A percentile compares a stretch with the other conserved stretches of the same genome.
Evolutionary conservation across 257 asterid species (phyloP).

Genomic region (Catharanthus roseus): DNA sequence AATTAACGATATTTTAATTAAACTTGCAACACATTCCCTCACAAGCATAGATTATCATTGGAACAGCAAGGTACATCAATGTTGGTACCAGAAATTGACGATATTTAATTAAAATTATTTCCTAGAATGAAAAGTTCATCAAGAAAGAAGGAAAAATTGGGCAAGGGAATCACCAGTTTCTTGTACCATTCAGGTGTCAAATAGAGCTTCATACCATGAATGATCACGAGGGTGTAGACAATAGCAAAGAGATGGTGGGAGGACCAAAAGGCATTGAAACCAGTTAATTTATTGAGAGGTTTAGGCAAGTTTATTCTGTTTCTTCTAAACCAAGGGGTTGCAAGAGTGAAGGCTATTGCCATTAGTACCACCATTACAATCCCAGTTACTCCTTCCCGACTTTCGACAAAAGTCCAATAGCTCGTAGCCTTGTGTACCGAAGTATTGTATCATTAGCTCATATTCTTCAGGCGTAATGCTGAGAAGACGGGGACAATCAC

Average conservation of each 20-base stretch:
- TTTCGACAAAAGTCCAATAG: slow-evolving; percentile 61
- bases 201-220: slow-evolving; percentile 76
- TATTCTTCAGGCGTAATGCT: slow-evolving; percentile 36
- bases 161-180: slow-evolving; percentile 47
- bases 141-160: background rate
- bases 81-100: slow-evolving; percentile 34
- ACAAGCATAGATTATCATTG: too few relatives aligned
- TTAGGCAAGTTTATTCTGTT: slow-evolving; percentile 43
- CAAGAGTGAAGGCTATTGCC: slow-evolving; percentile 82
- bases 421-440: slow-evolving; percentile 58
- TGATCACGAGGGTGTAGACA: slow-evolving; percentile 57
- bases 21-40: too few relatives aligned
- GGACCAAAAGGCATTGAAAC: slow-evolving; percentile 92
- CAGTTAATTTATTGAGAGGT: too few relatives aligned
- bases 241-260: slow-evolving; percentile 74
- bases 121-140: background rate
- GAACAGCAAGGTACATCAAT: too few relatives aligned
- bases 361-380: slow-evolving; percentile 68
- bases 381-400: slow-evolving; percentile 76
- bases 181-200: too few relatives aligned
- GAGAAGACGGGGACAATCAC: slow-evolving; percentile 69
- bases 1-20: too few relatives aligned
- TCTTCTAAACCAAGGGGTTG: slow-evolving; percentile 76
- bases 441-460: slow-evolving; percentile 39
- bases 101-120: slow-evolving; percentile 2